A percentile compares a stretch with the other conserved stretches of the same genome.
Conservation (phyloP, 2,329 filamentous ascomycete genomes). For the Parastagonospora avenae region DNA sequence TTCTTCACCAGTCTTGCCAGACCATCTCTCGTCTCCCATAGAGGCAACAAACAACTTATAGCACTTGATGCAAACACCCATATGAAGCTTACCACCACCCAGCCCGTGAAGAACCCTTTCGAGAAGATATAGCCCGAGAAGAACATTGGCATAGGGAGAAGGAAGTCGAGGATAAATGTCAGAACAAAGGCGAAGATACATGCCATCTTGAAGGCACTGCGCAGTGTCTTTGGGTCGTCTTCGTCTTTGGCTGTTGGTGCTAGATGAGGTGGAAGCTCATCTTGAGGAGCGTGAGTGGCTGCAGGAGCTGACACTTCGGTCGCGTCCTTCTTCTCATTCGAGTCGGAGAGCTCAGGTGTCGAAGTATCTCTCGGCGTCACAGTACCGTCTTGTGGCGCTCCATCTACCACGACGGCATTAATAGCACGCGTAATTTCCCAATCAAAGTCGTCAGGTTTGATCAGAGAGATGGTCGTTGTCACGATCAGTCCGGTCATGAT, state of each 20-base stretch:
- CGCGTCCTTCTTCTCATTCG: conserved; percentile 14
- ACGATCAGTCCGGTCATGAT: conserved; percentile 43
- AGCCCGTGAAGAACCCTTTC: conserved; percentile 49
- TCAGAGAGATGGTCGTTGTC: conserved; percentile 40
- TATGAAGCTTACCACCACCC: conserved; percentile 50
- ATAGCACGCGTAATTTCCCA: conserved; percentile 49
- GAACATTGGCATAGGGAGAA: conserved; percentile 51
- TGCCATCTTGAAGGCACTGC: conserved; percentile 45
- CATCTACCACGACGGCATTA: conserved; percentile 32
- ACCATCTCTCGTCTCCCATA: conserved; percentile 49
- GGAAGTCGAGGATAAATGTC: conserved; percentile 49
- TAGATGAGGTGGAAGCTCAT: conserved; percentile 22
- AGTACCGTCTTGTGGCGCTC: conserved; percentile 7
- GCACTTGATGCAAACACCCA: conserved; percentile 50
- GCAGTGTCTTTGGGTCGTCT: conserved; percentile 39
- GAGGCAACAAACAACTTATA: conserved; percentile 49
- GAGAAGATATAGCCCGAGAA: conserved; percentile 50
- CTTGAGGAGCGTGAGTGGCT: neutral
- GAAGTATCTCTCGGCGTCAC: conserved; percentile 8
- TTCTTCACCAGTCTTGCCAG: conserved; percentile 22
- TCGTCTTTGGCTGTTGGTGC: conserved; percentile 20
- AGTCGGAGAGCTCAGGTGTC: conserved; percentile 8
- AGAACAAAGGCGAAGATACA: conserved; percentile 45
- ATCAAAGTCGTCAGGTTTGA: conserved; percentile 46
- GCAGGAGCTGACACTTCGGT: neutral